Base-by-base conservation (phyloP, 2,329 filamentous ascomycete genomes). In the Xylaria sp. region DNA sequence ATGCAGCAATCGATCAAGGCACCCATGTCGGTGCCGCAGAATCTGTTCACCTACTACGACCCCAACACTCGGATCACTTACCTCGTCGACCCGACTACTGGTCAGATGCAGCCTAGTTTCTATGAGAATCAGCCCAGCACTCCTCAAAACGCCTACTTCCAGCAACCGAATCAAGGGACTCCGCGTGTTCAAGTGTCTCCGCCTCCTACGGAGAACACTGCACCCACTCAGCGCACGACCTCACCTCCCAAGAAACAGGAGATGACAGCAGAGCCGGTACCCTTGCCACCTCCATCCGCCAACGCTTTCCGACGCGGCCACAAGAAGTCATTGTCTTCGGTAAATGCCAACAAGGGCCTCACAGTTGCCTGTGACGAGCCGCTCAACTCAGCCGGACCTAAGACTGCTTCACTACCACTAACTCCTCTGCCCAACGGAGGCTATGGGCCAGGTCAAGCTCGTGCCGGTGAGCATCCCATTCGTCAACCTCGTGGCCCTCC, bases 401-500 rank as follows among this genome's bases (percentile, higher is more conserved):
- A 94, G 84, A 92, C 93, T 46, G 89, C 92, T 51, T 89, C 89
- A 46, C 92, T 97, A 80, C 94, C 95, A 6, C 85, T 90, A 46
- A 95, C 94, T 7, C 94, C 94, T 1, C 83, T 91, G 81, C 51
- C 75, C 28, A 94, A 91, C 46, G 94, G 94, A 71, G 92, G 91
- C 7, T 98, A 98, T 78, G 96, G 94, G 56, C 96, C 96, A 66
- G 96, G 96, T 63, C 94, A 98, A 80, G 93, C 87, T 68, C 94
- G 96, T 79, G 94, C 94, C 77, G 96, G 96, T 74, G 96, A 98
- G 82, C 96, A 99, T 79, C 96, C 96, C 9, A 84, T 93, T 62
- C 94, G 96, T 68, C 96, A 99, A 82, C 96, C 96, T 62, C 93
- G 94, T 72, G 94, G 94, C 5, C 96, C 96, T 28, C 96, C 96